Evolutionary conservation across 75 land plant species (phyloP), one percentile per base, ranked within the genome.

Genomic region (Gnetum montanum): DNA sequence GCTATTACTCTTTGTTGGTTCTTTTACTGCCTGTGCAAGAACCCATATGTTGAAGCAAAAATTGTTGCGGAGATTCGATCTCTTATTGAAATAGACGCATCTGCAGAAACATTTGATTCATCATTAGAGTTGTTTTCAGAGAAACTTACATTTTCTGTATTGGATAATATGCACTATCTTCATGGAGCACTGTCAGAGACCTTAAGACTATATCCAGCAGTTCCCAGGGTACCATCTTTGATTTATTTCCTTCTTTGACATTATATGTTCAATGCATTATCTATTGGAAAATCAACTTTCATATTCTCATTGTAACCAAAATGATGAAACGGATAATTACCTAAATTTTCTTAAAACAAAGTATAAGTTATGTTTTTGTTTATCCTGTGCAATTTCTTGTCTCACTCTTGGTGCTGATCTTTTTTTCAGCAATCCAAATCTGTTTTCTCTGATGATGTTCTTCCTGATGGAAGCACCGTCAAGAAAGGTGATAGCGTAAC

Each of bases 1-100:
- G 83, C 90, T 27, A 46, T 59, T 13, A 82, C 86, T 3, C 75
- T 90, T 23, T 71, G 85, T 6, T 90, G 90, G 96, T 85, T 90
- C 45, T 29, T 79, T 44, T 86, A 76, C 70, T 53, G 74, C 67
- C 68, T 90, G 22, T 76, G 86, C 71, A 69, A 70, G 53, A 54
- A 90, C 34, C 90, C 83, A 35, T 40, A 26, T 15, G 66, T 82
- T 8, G 81, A 77, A 15, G 76, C 79, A 43, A 65, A 65, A 43
- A 24, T 72, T 7, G 22, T 52, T 19, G 29, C 48, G 28, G 77
- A 74, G 25, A 40, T 70, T 16, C 60, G 5, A 31, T 36, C 53
- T 31, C 13, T 62, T 15, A 22, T 51, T 13, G 31, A 19, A 23
- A 35, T 31, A 30, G 31, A 51, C 19, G 41, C 11, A 38, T 38